Evolutionary conservation across 495 filamentous ascomycete genomes (phyloP).

Genomic region (Tuber aestivum): DNA sequence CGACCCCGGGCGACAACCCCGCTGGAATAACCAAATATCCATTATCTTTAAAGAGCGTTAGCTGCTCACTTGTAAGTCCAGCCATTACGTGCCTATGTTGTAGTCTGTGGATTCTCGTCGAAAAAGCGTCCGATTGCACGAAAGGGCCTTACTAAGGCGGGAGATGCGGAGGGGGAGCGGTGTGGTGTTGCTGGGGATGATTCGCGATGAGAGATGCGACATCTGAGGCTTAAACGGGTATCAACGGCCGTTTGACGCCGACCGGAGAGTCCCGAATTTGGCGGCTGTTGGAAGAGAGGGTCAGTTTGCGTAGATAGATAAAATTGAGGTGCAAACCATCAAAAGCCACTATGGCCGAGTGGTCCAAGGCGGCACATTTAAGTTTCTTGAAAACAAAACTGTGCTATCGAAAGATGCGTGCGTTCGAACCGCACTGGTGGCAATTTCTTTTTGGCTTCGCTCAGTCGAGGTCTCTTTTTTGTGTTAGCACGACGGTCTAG

Average conservation of each 20-base stretch:
- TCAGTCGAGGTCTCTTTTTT: neutral
- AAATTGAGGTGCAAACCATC: neutral
- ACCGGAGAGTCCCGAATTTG: neutral
- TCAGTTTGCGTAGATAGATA: neutral
- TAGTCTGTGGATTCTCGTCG: neutral
- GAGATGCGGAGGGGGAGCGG: neutral
- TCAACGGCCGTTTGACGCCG: neutral
- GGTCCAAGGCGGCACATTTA: conserved; percentile 49
- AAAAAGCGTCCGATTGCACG: neutral
- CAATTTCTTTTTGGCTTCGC: conserved; percentile 20
- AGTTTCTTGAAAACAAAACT: conserved; percentile 35
- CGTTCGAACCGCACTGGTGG: conserved; percentile 48
- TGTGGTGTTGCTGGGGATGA: neutral
- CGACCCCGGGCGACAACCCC: conserved; percentile 61
- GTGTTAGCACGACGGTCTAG: neutral
- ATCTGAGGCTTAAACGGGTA: neutral
- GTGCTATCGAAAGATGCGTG: conserved; percentile 47
- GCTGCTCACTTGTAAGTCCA: conserved; percentile 66
- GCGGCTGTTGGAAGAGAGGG: neutral
- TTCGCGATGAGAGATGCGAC: neutral
- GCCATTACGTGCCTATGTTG: neutral
- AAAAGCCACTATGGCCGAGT: conserved; percentile 44
- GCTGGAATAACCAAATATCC: conserved; percentile 85
- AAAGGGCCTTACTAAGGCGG: neutral
- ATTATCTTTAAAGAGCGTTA: conserved; percentile 65